Evolutionary conservation across 2,329 filamentous ascomycete genomes (phyloP).

Genomic region (Trichoderma endophyticum): DNA sequence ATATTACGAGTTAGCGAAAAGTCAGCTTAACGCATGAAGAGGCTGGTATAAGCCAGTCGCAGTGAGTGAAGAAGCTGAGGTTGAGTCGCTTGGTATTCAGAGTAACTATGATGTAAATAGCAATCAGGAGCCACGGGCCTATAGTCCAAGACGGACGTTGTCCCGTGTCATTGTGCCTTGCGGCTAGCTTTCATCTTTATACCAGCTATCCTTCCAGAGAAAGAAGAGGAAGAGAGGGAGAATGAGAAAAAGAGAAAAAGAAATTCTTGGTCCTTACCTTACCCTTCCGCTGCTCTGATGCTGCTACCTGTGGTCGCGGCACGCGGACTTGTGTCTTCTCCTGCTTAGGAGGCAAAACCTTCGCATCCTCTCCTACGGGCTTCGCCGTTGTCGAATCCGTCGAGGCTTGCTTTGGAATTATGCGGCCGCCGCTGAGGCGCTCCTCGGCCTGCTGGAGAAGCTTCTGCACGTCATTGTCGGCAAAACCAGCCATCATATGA

Average conservation of each 20-base stretch:
- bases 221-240: not conserved
- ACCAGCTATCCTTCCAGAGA: slow-evolving; percentile 2
- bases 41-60: not conserved
- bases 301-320: slow-evolving; percentile 4
- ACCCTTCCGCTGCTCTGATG: slow-evolving; percentile 8
- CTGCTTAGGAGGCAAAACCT: not conserved
- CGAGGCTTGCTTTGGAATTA: not conserved
- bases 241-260: not conserved
- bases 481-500: slow-evolving; percentile 19
- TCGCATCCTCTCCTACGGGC: not conserved
- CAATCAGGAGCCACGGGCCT: slow-evolving; percentile 59
- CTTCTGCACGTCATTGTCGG: slow-evolving; percentile 19
- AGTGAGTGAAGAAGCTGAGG: not conserved
- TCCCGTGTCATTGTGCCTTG: slow-evolving; percentile 38
- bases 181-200: slow-evolving; percentile 42
- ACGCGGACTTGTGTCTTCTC: slow-evolving; percentile 22
- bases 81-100: slow-evolving; percentile 45
- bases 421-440: slow-evolving; percentile 9
- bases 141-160: slow-evolving; percentile 41
- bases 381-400: not conserved
- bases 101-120: slow-evolving; percentile 67
- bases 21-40: not conserved
- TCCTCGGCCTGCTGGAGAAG: slow-evolving; percentile 23
- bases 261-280: slow-evolving; percentile 28
- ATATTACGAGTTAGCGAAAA: slow-evolving; percentile 25